Conservation (phyloP, 352 stramenopile genomes). For the Pythium oligandrum region DNA sequence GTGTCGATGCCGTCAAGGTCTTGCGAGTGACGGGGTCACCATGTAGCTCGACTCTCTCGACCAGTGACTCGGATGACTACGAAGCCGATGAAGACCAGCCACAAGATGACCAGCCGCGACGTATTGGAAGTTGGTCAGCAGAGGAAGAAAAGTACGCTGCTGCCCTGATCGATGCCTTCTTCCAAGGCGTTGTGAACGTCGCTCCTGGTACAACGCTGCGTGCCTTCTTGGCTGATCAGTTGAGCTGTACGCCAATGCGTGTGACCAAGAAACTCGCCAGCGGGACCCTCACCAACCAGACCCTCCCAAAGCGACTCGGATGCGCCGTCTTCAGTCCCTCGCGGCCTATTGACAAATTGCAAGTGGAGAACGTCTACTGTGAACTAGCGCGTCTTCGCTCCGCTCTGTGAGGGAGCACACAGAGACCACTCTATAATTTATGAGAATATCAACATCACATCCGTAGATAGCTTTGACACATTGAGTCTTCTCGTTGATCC, state of each 20-base stretch:
- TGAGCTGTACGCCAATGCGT: conserved; percentile 91
- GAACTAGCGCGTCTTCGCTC: conserved; percentile 9
- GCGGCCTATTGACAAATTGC: background rate
- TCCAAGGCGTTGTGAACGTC: conserved; percentile 69
- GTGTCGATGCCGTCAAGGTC: too few species aligned
- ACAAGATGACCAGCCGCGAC: background rate
- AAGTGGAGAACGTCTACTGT: conserved; percentile 6
- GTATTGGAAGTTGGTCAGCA: conserved; percentile 26
- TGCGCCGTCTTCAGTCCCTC: conserved; percentile 18
- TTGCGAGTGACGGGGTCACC: too few species aligned
- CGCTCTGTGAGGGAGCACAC: background rate
- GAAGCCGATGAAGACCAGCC: too few species aligned
- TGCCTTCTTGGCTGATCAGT: conserved; percentile 83
- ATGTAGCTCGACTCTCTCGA: too few species aligned
- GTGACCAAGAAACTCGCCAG: conserved; percentile 93
- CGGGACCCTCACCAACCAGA: conserved; percentile 15
- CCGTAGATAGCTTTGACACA: too few species aligned
- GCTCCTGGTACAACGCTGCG: conserved; percentile 85
- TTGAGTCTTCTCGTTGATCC: too few species aligned
- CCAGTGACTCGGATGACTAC: background rate
- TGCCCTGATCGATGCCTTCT: conserved; percentile 85
- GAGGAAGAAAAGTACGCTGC: conserved; percentile 73
- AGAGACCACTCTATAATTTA: too few species aligned
- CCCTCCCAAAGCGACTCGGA: conserved; percentile 20
- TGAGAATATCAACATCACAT: too few species aligned